A percentile compares a stretch with the other conserved stretches of the same genome.
These are phyloP conservation scores for Babesia sp. DNA, from an alignment of 169 alveolate species.

Conservation along the genomic window DNA sequence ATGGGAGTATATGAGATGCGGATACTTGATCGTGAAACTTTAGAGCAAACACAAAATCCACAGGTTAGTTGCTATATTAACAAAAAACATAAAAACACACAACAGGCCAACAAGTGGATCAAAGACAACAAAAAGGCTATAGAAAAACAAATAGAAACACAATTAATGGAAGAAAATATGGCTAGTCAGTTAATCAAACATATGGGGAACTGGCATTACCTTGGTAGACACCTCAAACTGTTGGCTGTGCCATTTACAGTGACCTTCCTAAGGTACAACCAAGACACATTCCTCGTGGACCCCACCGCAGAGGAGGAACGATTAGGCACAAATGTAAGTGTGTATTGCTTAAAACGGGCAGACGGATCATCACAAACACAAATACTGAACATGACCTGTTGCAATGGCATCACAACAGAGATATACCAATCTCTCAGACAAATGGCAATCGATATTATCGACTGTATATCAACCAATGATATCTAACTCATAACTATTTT, in stretches of 20 bases:
- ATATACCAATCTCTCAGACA: slow-evolving; percentile 7
- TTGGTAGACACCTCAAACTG: slow-evolving; percentile 7
- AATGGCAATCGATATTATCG: slow-evolving; percentile 20
- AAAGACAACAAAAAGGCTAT: not conserved
- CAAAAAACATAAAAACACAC: not conserved
- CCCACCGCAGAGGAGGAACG: slow-evolving; percentile 63
- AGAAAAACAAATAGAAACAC: not conserved
- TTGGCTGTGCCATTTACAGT: slow-evolving; percentile 48
- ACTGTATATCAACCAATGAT: slow-evolving; percentile 10
- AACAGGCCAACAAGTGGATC: slow-evolving; percentile 6
- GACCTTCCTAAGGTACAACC: slow-evolving; percentile 35
- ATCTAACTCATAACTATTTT: slow-evolving; percentile 13
- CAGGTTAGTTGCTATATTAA: not conserved
- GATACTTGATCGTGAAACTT: not conserved
- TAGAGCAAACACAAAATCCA: not conserved
- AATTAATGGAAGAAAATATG: not conserved
- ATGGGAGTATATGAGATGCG: slow-evolving; percentile 3
- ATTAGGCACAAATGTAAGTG: slow-evolving; percentile 25
- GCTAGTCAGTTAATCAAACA: not conserved
- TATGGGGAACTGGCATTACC: not conserved
- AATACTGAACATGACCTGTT: slow-evolving; percentile 49
- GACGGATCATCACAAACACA: slow-evolving; percentile 21
- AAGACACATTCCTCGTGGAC: slow-evolving; percentile 41
- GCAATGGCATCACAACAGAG: slow-evolving; percentile 14
- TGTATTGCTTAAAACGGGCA: slow-evolving; percentile 16